These are phyloP conservation scores for Pseudonectria buxi DNA, from an alignment of 2,329 filamentous ascomycete genomes.

Conservation along the genomic window DNA sequence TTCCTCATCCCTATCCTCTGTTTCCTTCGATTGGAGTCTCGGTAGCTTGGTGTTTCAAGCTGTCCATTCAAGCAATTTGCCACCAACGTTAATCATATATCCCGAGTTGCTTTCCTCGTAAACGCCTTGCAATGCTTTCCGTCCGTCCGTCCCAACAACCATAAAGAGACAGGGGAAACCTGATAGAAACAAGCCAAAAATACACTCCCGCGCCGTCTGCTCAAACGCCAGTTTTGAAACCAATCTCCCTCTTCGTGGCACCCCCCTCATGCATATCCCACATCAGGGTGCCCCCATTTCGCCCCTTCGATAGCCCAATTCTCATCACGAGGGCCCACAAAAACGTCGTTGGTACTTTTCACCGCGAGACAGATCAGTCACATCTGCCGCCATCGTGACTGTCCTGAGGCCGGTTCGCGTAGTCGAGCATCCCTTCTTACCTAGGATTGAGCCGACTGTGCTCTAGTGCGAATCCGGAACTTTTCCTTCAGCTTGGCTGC, in stretches of 20 bases:
- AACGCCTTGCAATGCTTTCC: conserved; percentile 21
- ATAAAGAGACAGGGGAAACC: conserved; percentile 1
- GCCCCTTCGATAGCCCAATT: too few species aligned
- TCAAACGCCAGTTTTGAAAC: neutral
- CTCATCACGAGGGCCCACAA: too few species aligned
- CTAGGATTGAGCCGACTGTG: conserved; percentile 26
- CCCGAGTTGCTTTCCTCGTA: conserved; percentile 5
- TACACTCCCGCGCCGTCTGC: neutral
- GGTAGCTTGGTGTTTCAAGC: too few species aligned
- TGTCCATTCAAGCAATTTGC: neutral
- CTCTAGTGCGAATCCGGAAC: conserved; percentile 45
- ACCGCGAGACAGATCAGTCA: too few species aligned
- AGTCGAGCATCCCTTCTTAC: neutral
- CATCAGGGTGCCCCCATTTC: too few species aligned
- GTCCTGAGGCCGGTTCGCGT: too few species aligned
- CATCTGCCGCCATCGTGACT: too few species aligned
- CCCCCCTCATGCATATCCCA: neutral
- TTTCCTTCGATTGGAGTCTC: too few species aligned
- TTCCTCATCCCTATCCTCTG: too few species aligned
- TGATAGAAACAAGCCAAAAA: too few species aligned
- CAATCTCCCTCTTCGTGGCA: neutral
- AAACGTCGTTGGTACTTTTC: too few species aligned
- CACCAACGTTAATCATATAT: neutral
- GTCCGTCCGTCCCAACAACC: conserved; percentile 8
- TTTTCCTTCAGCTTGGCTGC: conserved; percentile 45